Evolutionary conservation across 371 early-diverging fungal genomes (phyloP), one percentile per base, ranked within the genome.

Genomic region (Syncephalis fuscata): DNA sequence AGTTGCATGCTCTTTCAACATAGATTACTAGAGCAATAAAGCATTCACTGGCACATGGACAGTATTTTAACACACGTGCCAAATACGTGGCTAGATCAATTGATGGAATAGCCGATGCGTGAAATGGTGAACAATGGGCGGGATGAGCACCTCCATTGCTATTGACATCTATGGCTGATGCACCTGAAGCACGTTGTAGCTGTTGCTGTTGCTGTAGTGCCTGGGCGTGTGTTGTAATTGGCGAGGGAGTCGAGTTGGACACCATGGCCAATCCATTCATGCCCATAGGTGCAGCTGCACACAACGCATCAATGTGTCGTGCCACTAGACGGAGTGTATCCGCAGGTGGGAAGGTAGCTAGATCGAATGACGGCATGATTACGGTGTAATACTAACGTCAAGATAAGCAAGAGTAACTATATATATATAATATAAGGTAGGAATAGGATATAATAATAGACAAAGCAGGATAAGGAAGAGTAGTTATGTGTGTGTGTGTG

Each of bases 41-140:
- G 53, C 80, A 80, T 59, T 89, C 91, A 62, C 80, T 88, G 23
- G 78, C 71, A 55, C 85, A 86, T 0, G 93, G 93, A 44, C 90
- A 88, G 53, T 91, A 92, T 57, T 85, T 87, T 44, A 85, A 72
- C 40, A 92, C 90, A 41, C 93, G 82, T 23, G 70, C 57, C 3
- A 86, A 70, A 56, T 92, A 92, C 7, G 80, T 79, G 26, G 70
- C 64, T 47, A 92, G 71, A 54, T 82, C 80, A 51, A 92, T 91
- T 47, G 80, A 77, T 9, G 93, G 93, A 38, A 90, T 74, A 9
- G 85, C 79, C 41, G 87, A 75, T 17, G 93, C 85, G 56, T 88
- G 87, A 56, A 91, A 92, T 32, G 81, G 68, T 22, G 76, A 74
- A 50, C 63, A 68, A 20, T 57, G 53, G 4, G 62, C 54, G 32